Base-by-base conservation (phyloP, 176 grass and related monocot species). In the Triticum monococcum region DNA sequence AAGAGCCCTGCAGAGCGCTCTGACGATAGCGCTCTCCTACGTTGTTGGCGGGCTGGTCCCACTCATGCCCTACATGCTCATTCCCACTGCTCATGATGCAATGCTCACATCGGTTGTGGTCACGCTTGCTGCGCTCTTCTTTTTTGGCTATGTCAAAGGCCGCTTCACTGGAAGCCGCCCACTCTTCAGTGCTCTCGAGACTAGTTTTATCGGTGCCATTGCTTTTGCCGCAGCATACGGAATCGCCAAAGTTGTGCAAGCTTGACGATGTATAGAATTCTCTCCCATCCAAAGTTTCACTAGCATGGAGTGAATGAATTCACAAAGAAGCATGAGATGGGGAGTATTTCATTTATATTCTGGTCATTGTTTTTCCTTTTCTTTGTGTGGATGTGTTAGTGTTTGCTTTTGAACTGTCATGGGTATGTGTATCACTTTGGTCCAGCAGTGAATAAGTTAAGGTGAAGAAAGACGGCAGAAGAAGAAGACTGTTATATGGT, bases 121-220 rank as follows among this genome's bases (percentile, higher is more conserved):
- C 64, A 97, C 92, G 7, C 70, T 97, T 25, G 52, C 22, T 0
- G 92, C 92, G 0, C 86, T 97, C 14, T 67, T 97, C 64, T 91
- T 97, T 78, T 97, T 97, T 87, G 92, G 95, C 69, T 95, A 95
- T 78, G 74, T 95, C 72, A 97, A 97, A 65, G 95, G 89, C 6
- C 86, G 81, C 22, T 95, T 89, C 81, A 93, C 95, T 65, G 95
- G 95, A 18, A 93, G 88, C 75, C 89, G 79, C 2, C 95, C 95
- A 17, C 28, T 97, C 66, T 40, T 88, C 78, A 97, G 95, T 13
- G 89, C 95, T 48, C 1, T 97, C 68, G 92, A 95, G 71, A 97
- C 91, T 54, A 87, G 87, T 69, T 86, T 97, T 64, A 97, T 97
- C 36, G 95, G 95, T 13, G 89, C 93, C 1, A 63, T 91, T 68